A percentile compares a stretch with the other conserved stretches of the same genome.
phyloP scores from a whole-genome alignment of 352 stramenopile genomes.

The Pythium biforme region DNA sequence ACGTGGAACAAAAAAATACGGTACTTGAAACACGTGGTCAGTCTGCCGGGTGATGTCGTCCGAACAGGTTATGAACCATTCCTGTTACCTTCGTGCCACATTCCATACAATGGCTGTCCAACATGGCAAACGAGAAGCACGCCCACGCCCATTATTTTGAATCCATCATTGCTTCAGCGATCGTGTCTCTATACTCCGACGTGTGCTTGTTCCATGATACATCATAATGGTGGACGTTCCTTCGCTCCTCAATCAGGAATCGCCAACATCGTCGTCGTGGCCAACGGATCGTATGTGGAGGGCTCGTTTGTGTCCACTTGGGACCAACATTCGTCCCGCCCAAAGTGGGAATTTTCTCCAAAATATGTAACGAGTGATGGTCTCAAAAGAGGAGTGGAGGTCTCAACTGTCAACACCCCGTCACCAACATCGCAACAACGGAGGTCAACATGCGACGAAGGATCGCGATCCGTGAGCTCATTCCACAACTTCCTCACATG shows the following conservation, averaged over 20 bases:
- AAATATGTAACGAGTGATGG: conserved; percentile 24
- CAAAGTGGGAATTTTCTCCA: conserved; percentile 32
- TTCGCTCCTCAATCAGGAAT: no score
- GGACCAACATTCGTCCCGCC: conserved; percentile 23
- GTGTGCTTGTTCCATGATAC: no score
- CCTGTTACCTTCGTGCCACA: conserved; percentile 11
- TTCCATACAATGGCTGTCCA: no score
- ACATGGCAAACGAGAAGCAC: no score
- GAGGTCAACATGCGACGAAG: conserved; percentile 4
- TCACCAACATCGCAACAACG: background rate
- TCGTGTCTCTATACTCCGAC: no score
- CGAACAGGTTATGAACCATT: conserved; percentile 15
- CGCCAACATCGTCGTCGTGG: no score
- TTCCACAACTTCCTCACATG: conserved; percentile 28
- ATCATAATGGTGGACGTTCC: no score
- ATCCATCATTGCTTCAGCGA: no score
- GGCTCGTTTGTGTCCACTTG: conserved; percentile 9
- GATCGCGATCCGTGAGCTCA: conserved; percentile 15
- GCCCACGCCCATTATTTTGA: no score
- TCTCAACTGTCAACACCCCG: conserved; percentile 23
- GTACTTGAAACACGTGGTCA: conserved; percentile 4
- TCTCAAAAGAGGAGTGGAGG: conserved; percentile 26
- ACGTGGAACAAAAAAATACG: conserved; percentile 20
- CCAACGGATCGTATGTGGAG: background rate
- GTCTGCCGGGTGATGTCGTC: background rate